Conservation (phyloP, 768 basidiomycete genomes). For the Mycena olivaceomarginata region DNA sequence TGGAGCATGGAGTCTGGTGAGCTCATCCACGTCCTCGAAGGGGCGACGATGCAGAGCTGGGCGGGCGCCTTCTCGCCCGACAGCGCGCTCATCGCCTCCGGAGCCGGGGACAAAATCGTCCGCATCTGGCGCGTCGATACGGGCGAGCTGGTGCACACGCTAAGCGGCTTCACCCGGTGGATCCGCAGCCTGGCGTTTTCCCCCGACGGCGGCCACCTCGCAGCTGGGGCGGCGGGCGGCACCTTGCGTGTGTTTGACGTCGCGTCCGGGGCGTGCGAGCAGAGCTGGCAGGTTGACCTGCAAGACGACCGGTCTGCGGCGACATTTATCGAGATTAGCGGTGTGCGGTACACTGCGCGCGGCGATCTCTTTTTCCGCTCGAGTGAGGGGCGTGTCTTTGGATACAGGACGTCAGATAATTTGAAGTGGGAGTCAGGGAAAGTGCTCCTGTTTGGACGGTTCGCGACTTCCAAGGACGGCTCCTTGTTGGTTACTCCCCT, state of each 20-base stretch:
- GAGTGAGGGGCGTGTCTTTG: conserved; percentile 6
- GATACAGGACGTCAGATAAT: neutral
- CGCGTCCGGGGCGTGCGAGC: neutral
- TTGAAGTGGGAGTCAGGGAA: neutral
- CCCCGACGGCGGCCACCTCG: neutral
- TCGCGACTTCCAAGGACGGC: neutral
- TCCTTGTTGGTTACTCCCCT: neutral
- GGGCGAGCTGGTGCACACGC: neutral
- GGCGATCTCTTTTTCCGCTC: conserved; percentile 1
- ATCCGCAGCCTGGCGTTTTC: neutral
- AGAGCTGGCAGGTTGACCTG: conserved; percentile 7
- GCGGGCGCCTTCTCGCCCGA: neutral
- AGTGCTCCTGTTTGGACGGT: neutral
- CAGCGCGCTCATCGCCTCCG: neutral
- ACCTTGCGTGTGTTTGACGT: neutral
- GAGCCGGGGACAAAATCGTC: neutral
- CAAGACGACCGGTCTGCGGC: neutral
- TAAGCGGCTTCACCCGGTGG: neutral
- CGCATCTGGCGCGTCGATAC: neutral
- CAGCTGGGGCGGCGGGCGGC: neutral
- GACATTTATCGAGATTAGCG: neutral
- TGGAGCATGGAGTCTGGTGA: neutral
- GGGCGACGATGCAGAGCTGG: neutral
- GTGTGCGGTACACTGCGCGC: neutral
- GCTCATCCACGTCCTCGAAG: neutral